phyloP scores from a whole-genome alignment of 2,329 filamentous ascomycete species.

The Alternaria panax region DNA sequence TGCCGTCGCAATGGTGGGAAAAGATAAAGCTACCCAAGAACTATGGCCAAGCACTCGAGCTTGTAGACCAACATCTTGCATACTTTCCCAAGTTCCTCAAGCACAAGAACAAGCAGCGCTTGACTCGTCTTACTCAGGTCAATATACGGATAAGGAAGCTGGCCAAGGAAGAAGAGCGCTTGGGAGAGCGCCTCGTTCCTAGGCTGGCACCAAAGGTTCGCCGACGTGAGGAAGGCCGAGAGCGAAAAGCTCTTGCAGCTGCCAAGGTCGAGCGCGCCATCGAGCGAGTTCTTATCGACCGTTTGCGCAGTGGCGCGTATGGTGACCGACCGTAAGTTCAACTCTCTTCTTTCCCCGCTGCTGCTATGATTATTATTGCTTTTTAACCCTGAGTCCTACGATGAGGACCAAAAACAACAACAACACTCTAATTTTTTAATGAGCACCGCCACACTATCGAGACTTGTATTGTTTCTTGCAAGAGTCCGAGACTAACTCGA shows the following conservation, averaged over 20 bases:
- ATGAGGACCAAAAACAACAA: conserved; percentile 19
- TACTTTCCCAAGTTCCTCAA: conserved; percentile 95
- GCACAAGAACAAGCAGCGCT: conserved; percentile 95
- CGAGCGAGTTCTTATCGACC: conserved; percentile 91
- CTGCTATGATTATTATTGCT: conserved; percentile 17
- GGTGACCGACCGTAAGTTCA: conserved; percentile 75
- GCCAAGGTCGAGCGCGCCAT: conserved; percentile 96
- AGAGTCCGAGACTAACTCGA: conserved; percentile 2
- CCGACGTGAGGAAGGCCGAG: conserved; percentile 57
- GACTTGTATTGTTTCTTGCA: not conserved
- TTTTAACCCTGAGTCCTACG: conserved; percentile 20
- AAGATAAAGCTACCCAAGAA: conserved; percentile 88
- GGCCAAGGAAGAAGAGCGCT: conserved; percentile 84
- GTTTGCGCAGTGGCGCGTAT: conserved; percentile 89
- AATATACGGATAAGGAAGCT: conserved; percentile 78
- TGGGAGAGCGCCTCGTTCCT: conserved; percentile 88
- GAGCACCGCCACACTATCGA: conserved; percentile 2
- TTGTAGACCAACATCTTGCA: conserved; percentile 67
- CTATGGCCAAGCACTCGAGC: conserved; percentile 86
- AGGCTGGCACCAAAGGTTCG: conserved; percentile 90
- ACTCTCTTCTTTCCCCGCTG: not conserved
- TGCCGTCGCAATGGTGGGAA: conserved; percentile 94
- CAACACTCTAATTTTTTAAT: conserved; percentile 19
- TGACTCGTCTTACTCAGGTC: conserved; percentile 91
- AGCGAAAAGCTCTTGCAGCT: conserved; percentile 60